A percentile compares a stretch with the other conserved stretches of the same genome.
Conservation (phyloP, 176 grass and related monocot species). For the Oryza australiensis region DNA sequence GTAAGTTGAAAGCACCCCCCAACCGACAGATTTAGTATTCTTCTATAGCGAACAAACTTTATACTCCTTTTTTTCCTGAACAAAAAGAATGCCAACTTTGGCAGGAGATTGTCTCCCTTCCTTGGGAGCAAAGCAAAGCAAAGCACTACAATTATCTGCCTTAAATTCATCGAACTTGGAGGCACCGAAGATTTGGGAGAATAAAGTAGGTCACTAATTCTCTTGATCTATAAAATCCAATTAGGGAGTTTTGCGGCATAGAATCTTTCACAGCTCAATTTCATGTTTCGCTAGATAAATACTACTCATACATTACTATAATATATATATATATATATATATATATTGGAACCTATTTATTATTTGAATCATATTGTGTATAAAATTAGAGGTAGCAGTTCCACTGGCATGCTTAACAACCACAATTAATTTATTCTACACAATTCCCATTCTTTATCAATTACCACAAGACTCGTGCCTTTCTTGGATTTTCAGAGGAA, state of each 20-base stretch:
- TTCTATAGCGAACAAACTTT: background rate
- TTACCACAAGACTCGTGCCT: no score
- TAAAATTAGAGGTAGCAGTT: no score
- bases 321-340: no score
- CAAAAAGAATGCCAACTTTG: background rate
- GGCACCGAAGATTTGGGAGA: background rate
- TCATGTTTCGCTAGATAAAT: background rate
- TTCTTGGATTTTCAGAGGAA: no score
- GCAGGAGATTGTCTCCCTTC: background rate
- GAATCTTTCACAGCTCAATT: background rate
- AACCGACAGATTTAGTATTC: background rate
- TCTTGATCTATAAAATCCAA: background rate
- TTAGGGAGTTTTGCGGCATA: background rate
- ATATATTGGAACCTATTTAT: no score
- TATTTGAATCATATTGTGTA: no score
- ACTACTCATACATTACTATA: no score
- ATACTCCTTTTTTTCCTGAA: background rate
- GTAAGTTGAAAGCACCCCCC: background rate
- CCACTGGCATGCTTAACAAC: no score
- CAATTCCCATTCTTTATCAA: no score
- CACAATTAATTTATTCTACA: no score
- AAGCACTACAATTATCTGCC: background rate
- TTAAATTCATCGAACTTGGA: slow-evolving; percentile 21
- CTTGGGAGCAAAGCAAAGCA: slow-evolving; percentile 29
- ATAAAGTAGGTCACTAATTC: background rate